Percentiles rank a stretch among this genome's conserved stretches.
These are phyloP conservation scores for Fraxinus floribunda DNA, from an alignment of 305 asterid genomes.

Conservation along the genomic window DNA sequence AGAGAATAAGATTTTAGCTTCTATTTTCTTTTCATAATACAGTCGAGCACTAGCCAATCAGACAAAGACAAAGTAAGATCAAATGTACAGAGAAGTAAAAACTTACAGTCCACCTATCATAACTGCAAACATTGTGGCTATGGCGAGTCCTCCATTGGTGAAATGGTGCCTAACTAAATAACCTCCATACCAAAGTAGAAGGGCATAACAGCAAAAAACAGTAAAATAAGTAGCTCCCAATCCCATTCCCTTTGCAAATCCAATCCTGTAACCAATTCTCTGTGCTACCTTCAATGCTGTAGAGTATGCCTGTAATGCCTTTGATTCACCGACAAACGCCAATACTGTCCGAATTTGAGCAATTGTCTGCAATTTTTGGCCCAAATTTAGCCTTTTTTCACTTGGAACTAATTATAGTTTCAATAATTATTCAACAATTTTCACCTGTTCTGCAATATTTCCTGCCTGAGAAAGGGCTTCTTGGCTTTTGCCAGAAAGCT, in stretches of 20 bases:
- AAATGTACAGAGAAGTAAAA: background rate
- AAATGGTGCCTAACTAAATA: slow-evolving; percentile 50
- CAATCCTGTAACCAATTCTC: slow-evolving; percentile 49
- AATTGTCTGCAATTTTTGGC: slow-evolving; percentile 59
- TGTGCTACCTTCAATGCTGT: slow-evolving; percentile 48
- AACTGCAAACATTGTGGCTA: slow-evolving; percentile 56
- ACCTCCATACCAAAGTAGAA: slow-evolving; percentile 58
- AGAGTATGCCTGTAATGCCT: slow-evolving; percentile 47
- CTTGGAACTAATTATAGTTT: background rate
- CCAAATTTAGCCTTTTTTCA: background rate
- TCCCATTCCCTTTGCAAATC: slow-evolving; percentile 49
- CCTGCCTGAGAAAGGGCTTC: slow-evolving; percentile 93
- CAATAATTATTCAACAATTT: background rate
- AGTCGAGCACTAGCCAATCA: background rate
- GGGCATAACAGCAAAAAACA: slow-evolving; percentile 54
- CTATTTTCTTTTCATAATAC: background rate
- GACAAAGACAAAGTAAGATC: background rate
- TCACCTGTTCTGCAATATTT: slow-evolving; percentile 89
- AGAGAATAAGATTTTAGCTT: background rate
- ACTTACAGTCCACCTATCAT: slow-evolving; percentile 65
- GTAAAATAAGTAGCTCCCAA: slow-evolving; percentile 55
- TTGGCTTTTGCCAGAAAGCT: slow-evolving; percentile 85
- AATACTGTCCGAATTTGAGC: slow-evolving; percentile 89
- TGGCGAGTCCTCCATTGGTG: slow-evolving; percentile 60
- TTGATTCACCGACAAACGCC: slow-evolving; percentile 65